phyloP scores from a whole-genome alignment of 192 early-diverging fungal species.

The Mortierella hygrophila region DNA sequence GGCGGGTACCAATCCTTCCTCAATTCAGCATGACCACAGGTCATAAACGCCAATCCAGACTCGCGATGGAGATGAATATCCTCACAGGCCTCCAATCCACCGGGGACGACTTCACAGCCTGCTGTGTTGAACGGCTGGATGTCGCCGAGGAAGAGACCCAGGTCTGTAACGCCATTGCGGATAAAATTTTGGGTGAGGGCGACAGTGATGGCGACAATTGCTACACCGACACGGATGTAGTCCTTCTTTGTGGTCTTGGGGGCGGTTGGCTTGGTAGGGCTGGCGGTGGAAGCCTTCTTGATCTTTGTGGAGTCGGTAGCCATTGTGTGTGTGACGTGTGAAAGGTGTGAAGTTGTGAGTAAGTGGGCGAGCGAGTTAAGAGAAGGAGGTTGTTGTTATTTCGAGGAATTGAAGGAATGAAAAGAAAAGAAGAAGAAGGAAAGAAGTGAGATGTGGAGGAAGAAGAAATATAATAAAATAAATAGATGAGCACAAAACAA shows the following conservation, averaged over 20 bases:
- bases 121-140: conserved; percentile 33
- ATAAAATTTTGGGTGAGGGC: conserved; percentile 38
- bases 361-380: neutral
- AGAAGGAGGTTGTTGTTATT: neutral
- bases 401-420: neutral
- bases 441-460: neutral
- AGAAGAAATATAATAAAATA: neutral
- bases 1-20: conserved; percentile 66
- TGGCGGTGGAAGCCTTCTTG: neutral
- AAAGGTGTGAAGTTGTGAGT: neutral
- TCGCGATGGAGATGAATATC: conserved; percentile 67
- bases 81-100: conserved; percentile 66
- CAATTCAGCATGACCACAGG: conserved; percentile 63
- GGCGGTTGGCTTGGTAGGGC: neutral
- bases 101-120: conserved; percentile 22
- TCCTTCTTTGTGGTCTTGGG: neutral
- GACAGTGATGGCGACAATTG: conserved; percentile 12
- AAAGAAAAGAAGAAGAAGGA: neutral
- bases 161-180: conserved; percentile 12
- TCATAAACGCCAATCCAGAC: conserved; percentile 65
- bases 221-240: conserved; percentile 3
- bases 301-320: neutral
- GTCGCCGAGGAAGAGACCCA: conserved; percentile 20
- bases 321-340: neutral
- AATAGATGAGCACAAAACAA: no score